Evolutionary conservation across 2,329 filamentous ascomycete genomes (phyloP), one percentile per base, ranked within the genome.

Genomic region (Trichoderma sp.): DNA sequence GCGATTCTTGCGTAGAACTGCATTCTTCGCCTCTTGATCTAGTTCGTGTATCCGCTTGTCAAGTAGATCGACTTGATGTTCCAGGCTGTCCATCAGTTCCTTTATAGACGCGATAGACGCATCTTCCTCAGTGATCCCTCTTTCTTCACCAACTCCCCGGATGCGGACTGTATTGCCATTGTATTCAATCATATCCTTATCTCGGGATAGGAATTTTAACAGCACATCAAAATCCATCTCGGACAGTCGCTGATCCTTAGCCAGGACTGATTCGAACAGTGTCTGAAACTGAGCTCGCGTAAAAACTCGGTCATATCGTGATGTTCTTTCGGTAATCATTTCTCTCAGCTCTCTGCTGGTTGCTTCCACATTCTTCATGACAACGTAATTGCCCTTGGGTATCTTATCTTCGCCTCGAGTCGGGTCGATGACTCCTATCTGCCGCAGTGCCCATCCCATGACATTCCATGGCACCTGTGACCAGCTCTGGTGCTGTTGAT

Each of bases 91-190:
- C 32, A 94, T 90, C 13, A 97, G 85, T 30, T 91, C 88, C 75
- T 94, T 95, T 11, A 99, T 86, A 21, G 91, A 91, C 1, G 94
- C 94, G 71, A 97, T 92, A 0, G 92, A 91, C 5, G 84, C 83
- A 80, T 99, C 96, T 74, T 96, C 91, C 68, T 89, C 83, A 0
- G 91, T 92, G 72, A 98, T 90, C 0, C 74, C 73, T 0, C 76
- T 69, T 55, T 81, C 79, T 63, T 87, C 84, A 3, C 83, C 82
- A 0, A 85, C 77, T 0, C 80, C 79, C 74, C 87, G 90, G 78
- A 98, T 90, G 77, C 92, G 94, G 73, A 99, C 85, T 0, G 89
- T 92, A 72, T 88, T 80, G 5, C 86, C 87, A 75, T 93, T 89
- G 73, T 84, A 89, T 60, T 81, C 83, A 39, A 89, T 80, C 49